phyloP scores from a whole-genome alignment of 2,329 filamentous ascomycete species.

The Ophiostoma ulmi region DNA sequence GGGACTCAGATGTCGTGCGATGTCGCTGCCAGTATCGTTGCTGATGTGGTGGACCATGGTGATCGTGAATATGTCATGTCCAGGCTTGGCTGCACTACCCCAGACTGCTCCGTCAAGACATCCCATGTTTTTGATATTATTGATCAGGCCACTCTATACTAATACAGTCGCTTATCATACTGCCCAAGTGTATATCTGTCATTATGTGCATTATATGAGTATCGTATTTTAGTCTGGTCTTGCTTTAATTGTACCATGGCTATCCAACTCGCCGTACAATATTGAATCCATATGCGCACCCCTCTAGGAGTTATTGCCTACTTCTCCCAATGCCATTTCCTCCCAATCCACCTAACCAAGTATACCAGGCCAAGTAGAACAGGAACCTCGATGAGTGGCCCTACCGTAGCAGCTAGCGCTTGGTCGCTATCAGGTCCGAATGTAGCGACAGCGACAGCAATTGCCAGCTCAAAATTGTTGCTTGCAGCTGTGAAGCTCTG shows the following conservation, averaged over 20 bases:
- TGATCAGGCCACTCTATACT: not conserved
- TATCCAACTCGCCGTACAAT: too few relatives aligned
- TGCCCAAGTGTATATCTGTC: too few relatives aligned
- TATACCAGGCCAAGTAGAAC: constrained; percentile 75
- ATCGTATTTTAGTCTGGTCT: too few relatives aligned
- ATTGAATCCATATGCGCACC: too few relatives aligned
- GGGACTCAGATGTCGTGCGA: not conserved
- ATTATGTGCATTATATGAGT: too few relatives aligned
- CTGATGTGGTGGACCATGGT: not conserved
- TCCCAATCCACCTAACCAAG: constrained; percentile 56
- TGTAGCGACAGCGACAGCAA: constrained; percentile 77
- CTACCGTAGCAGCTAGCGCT: constrained; percentile 76
- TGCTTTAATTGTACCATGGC: too few relatives aligned
- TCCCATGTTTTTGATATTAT: not conserved
- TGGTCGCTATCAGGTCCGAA: constrained; percentile 75
- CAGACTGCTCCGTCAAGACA: not conserved
- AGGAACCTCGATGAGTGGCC: constrained; percentile 80
- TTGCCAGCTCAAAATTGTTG: constrained; percentile 90
- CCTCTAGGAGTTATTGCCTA: not conserved
- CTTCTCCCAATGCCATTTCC: constrained; percentile 48
- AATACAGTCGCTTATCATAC: not conserved
- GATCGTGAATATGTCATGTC: not conserved
- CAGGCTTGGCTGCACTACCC: not conserved
- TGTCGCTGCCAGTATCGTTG: not conserved
- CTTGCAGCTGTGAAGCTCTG: constrained; percentile 87